A percentile compares a stretch with the other conserved stretches of the same genome.
Conservation (phyloP, 192 early-diverging fungal genomes). For the Coemansia sp. region DNA sequence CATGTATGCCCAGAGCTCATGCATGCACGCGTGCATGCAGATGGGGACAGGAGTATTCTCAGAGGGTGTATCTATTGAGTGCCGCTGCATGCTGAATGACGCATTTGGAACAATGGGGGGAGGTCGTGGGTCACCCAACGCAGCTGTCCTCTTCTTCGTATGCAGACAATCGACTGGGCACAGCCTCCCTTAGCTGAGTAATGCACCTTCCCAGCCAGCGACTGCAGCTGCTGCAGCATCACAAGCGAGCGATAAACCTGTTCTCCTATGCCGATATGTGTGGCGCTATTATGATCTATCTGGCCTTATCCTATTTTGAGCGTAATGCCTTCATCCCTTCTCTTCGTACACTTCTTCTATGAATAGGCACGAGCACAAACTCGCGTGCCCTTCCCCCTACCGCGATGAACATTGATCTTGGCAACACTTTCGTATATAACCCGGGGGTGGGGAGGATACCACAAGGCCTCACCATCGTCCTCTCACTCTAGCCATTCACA, state of each 20-base stretch:
- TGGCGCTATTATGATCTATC: conserved; percentile 9
- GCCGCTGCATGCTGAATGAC: conserved; percentile 7
- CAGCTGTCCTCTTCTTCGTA: neutral
- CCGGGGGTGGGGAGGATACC: neutral
- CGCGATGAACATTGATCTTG: conserved; percentile 5
- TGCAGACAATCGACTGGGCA: conserved; percentile 9
- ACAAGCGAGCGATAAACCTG: neutral
- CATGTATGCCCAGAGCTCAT: conserved; percentile 1
- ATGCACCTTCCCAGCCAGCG: conserved; percentile 1
- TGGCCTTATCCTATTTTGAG: conserved; percentile 9
- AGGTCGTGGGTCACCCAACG: conserved; percentile 9
- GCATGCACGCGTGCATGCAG: conserved; percentile 2
- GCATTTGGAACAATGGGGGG: neutral
- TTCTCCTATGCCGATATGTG: conserved; percentile 9
- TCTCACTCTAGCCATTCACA: neutral
- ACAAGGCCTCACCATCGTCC: neutral
- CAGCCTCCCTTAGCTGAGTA: conserved; percentile 6
- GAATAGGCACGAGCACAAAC: conserved; percentile 4
- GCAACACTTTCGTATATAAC: conserved; percentile 9
- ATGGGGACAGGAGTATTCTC: neutral
- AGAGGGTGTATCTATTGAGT: neutral
- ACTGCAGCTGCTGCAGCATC: neutral
- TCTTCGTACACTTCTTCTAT: neutral
- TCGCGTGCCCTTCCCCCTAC: neutral
- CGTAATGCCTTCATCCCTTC: neutral